Evolutionary conservation across 441 rosid genomes (phyloP), one percentile per base, ranked within the genome.

Genomic region (Monsonia emarginata): DNA sequence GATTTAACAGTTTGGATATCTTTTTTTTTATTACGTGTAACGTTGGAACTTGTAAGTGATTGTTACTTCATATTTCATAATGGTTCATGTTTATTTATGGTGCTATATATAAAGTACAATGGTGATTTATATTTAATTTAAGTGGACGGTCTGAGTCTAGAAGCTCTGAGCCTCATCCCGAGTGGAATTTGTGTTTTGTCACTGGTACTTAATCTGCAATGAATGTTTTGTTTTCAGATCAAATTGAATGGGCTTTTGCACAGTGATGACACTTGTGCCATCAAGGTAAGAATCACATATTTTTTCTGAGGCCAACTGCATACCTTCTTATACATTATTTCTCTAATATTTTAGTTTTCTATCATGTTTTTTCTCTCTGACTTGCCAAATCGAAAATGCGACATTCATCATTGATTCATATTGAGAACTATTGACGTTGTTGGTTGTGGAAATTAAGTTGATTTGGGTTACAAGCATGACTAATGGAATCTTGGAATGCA

Each of bases 201-300:
- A 21, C 16, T 21, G 2, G 1, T 22, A 18, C 64, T 28, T 70
- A 50, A 62, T 62, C 66, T 68, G 42, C 30, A 34, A 9, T 62
- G 42, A 62, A 36, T 6, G 58, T 74, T 75, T 34, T 70, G 76
- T 64, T 83, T n/a, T 82, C 90, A 94, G 98, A 85, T 94, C 67
- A 89, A 78, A 75, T 73, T 94, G 81, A 94, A 85, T 76, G 98
- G 98, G 64, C 86, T 94, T 72, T 66, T 93, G 79, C 98, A 90
- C 65, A 73, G 86, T 69, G 97, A 90, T 54, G 98, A 89, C 72
- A 84, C 73, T 71, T 82, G 85, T 73, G 98, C 95, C 32, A 69
- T 94, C 40, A 91, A 90, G 98, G 97, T 93, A 30, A 60, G 70
- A 44, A 68, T 31, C 13, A 30, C 7, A 4, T 48, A 48, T 48